These are phyloP conservation scores for Didymella glomerata DNA, from an alignment of 2,329 filamentous ascomycete species.

Conservation along the genomic window DNA sequence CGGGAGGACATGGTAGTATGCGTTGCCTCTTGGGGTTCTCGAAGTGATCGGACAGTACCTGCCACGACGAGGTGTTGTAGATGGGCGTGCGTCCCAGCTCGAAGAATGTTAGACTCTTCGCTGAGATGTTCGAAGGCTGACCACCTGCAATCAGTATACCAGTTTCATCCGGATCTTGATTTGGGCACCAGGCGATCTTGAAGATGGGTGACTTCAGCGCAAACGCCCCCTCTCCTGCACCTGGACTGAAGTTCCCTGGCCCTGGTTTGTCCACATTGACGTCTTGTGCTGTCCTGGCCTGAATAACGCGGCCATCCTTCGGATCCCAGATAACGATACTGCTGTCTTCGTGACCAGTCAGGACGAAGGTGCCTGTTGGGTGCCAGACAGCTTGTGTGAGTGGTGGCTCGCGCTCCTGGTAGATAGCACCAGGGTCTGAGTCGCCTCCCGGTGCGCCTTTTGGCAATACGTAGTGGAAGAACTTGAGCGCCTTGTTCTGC, in stretches of 20 bases:
- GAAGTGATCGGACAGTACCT: conserved; percentile 79
- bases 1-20: conserved; percentile 77
- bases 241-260: conserved; percentile 53
- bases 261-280: conserved; percentile 75
- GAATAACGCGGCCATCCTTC: conserved; percentile 83
- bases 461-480: conserved; percentile 83
- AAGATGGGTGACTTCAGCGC: conserved; percentile 76
- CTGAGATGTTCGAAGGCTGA: conserved; percentile 69
- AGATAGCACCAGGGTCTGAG: conserved; percentile 68
- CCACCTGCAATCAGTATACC: conserved; percentile 88
- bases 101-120: conserved; percentile 84
- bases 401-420: conserved; percentile 72
- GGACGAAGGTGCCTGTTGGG: conserved; percentile 87
- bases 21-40: conserved; percentile 75
- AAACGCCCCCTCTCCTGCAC: conserved; percentile 60
- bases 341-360: conserved; percentile 88
- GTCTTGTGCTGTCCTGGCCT: conserved; percentile 81
- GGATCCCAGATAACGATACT: conserved; percentile 95
- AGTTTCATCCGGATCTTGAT: conserved; percentile 92
- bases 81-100: conserved; percentile 89
- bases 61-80: conserved; percentile 92
- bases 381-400: conserved; percentile 91
- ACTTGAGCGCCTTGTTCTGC: conserved; percentile 79
- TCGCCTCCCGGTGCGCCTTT: conserved; percentile 83
- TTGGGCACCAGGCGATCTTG: conserved; percentile 90